A percentile compares a stretch with the other conserved stretches of the same genome.
These are phyloP conservation scores for Nepenthes gracilis DNA, from an alignment of 148 eudicot genomes.

Conservation along the genomic window DNA sequence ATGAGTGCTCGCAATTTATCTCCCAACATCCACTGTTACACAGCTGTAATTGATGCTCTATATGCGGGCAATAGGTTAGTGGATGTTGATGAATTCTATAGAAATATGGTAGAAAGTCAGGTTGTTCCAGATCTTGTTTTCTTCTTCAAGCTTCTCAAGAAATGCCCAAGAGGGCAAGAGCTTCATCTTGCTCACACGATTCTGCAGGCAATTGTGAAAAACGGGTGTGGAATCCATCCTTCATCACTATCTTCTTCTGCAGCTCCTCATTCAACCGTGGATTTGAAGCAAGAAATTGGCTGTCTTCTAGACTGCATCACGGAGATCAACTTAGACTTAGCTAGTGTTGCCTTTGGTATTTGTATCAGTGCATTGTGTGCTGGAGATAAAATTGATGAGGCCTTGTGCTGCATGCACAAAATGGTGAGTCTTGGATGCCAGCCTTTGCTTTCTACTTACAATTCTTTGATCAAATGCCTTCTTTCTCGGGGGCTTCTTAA, in stretches of 20 bases:
- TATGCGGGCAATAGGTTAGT: neutral
- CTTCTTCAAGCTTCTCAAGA: neutral
- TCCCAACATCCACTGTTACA: slow-evolving; percentile 1
- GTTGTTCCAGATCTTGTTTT: neutral
- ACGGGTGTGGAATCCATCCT: neutral
- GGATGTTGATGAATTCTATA: neutral
- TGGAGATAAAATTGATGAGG: neutral
- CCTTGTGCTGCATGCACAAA: neutral
- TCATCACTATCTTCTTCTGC: neutral
- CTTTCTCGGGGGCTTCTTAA: neutral
- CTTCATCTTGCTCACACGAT: neutral
- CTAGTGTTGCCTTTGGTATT: neutral
- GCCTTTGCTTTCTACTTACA: neutral
- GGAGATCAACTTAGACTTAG: neutral
- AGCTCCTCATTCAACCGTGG: neutral
- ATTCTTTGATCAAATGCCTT: neutral
- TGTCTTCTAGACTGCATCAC: neutral
- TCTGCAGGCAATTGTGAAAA: neutral
- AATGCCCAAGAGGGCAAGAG: neutral
- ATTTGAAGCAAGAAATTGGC: neutral
- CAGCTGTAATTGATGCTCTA: neutral
- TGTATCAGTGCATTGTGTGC: slow-evolving; percentile 1
- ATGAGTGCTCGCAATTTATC: neutral
- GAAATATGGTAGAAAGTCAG: neutral
- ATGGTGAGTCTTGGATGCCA: neutral